Base-by-base conservation (phyloP, 1,284 basidiomycete genomes). In the Trametes versicolor region DNA sequence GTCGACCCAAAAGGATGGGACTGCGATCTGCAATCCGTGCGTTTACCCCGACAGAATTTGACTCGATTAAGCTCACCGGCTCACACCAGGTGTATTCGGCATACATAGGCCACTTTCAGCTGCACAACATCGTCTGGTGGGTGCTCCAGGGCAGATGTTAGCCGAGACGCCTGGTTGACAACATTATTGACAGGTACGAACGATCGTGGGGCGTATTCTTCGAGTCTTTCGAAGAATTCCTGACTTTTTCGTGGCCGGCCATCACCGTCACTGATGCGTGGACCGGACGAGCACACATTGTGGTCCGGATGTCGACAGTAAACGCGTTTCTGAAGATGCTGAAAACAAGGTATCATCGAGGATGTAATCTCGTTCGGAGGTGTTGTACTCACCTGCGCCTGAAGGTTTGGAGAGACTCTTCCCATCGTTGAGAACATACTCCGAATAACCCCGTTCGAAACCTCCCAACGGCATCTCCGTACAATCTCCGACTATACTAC, bases 221-320 rank as follows among this genome's bases (percentile, higher is more conserved):
- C 78, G 85, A 87, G 55, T 87, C 91, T 0, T 95, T 95, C 75
- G 90, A 92, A 65, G 89, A 88, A 47, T 96, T 96, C 76, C 83
- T 96, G 45, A 84, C 87, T 10, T 95, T 95, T 74, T 92, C 91
- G 34, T 96, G 94, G 94, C 93, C 94, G 12, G 89, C 87, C 15
- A 91, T 96, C 68, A 89, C 89, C 2, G 86, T 94, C 43, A 94
- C 94, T 45, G 91, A 95, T 75, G 75, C 81, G 54, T 82, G 81
- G 71, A 93, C 93, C 0, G 91, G 92, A 4, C 85, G 85, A 68
- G 87, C 91, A 0, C 93, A 95, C 75, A 90, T 96, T 60, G 92
- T 92, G 12, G 94, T 92, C 15, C 84, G 90, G 45, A 77, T 87
- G 65, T 88, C 84, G 9, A 90, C 90, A 59, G 84, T 95, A 52